Evolutionary conservation across 23 red algal species (phyloP), one percentile per base, ranked within the genome.

Genomic region (Gracilaria vermiculophylla): DNA sequence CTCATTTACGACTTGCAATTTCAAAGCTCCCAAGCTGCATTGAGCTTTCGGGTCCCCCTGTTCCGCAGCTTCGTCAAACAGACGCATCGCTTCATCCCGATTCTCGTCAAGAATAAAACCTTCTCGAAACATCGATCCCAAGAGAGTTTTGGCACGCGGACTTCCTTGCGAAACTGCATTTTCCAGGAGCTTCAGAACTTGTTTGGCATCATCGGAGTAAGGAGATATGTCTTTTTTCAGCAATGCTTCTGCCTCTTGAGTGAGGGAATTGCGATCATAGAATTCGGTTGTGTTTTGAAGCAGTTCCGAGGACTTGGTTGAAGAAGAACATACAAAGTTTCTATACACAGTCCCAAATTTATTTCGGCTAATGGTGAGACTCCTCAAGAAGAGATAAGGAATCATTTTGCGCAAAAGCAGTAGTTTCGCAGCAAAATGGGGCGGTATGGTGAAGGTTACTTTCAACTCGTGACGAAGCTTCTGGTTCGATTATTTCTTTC

Each of bases 31-130:
- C 14, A 81, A 28, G n/a, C 74, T 80, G 53, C 74, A 66, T 42
- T 91, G 87, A 15, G 75, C 75, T 69, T 64, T 24, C 39, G 74
- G 75, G 55, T 91, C 87, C 32, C 87, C 87, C 32, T 53, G 72
- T n/a, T 66, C 74, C 13, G 87, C 74, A 27, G 75, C 87, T 53
- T 69, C 87, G 12, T 60, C 39, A 23, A 91, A 73, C 19, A 91
- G 87, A 28, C 48, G 55, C 23, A 67, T 14, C 16, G 87, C 87
- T 53, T 35, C 36, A 8, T 20, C 37, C 12, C 51, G 31, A 31
- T 91, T 75, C 40, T 70, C 23, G 27, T 69, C 60, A 2, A 91
- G 57, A 8, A 52, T 60, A 15, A 81, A 37, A 6, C 87, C 87
- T 42, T 91, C 87, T 40, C 87, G 73, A 51, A 62, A 74, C 74